Conservation (phyloP, 2,329 filamentous ascomycete species). For the Ophiostoma ulmi region DNA sequence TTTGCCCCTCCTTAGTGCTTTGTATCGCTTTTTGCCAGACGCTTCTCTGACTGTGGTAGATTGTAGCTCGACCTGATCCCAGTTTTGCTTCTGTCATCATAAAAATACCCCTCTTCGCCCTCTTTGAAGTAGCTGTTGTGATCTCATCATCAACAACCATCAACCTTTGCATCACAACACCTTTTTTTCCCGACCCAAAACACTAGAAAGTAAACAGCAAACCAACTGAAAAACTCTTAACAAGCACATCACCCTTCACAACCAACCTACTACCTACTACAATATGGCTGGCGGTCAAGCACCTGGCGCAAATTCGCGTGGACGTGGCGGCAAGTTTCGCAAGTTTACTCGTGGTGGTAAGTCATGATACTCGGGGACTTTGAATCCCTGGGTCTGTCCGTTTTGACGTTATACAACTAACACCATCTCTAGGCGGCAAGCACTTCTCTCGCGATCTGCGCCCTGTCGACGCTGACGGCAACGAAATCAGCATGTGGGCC, state of each 20-base stretch:
- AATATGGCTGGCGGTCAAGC: constrained; percentile 36
- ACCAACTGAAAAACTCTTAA: not conserved
- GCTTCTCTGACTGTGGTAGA: not conserved
- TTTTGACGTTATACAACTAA: not conserved
- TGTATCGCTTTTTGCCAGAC: constrained; percentile 9
- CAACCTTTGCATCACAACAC: not conserved
- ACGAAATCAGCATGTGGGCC: constrained; percentile 83
- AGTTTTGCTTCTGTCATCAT: not conserved
- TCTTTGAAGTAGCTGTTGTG: not conserved
- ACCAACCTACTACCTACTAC: not conserved
- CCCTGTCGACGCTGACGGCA: constrained; percentile 83
- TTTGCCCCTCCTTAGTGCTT: constrained; percentile 12
- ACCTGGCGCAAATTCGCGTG: constrained; percentile 55
- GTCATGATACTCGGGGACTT: constrained; percentile 27
- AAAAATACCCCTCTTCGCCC: constrained; percentile 6
- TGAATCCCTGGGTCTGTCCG: not conserved
- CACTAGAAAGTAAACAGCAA: not conserved
- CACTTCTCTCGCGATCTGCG: constrained; percentile 89
- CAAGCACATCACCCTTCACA: not conserved
- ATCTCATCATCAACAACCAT: not conserved
- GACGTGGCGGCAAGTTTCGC: constrained; percentile 87
- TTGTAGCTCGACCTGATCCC: not conserved
- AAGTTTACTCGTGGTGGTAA: constrained; percentile 89
- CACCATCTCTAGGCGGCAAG: constrained; percentile 67
- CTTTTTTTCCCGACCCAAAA: not conserved